Percentiles rank a stretch among this genome's conserved stretches.
phyloP scores from a whole-genome alignment of 441 rosid species.

The Eutrema salsugineum region DNA sequence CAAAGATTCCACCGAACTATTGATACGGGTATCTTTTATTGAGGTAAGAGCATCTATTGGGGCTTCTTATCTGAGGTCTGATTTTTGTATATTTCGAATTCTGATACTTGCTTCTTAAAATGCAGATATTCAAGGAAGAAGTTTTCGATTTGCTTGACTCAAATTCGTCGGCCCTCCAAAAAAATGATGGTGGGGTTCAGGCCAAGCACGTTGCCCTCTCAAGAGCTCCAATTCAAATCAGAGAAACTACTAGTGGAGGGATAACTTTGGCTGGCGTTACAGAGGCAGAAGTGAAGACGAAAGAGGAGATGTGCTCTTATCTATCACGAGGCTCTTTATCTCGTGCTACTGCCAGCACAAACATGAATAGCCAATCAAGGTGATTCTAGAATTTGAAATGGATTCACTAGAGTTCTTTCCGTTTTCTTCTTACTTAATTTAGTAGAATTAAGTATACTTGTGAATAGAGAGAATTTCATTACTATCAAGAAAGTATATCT shows the following conservation, averaged over 20 bases:
- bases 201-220: constrained; percentile 46
- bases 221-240: constrained; percentile 82
- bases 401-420: not conserved
- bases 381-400: constrained; percentile 8
- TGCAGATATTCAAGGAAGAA: constrained; percentile 95
- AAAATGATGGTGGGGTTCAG: constrained; percentile 43
- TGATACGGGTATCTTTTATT: constrained; percentile 88
- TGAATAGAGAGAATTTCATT: not conserved
- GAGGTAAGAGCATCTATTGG: constrained; percentile 49
- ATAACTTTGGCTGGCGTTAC: constrained; percentile 94
- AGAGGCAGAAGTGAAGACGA: constrained; percentile 86
- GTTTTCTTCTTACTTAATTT: not conserved
- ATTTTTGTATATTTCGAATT: not conserved
- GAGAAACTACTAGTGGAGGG: constrained; percentile 88
- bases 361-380: constrained; percentile 99
- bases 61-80: not conserved
- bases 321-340: constrained; percentile 72
- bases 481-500: not conserved
- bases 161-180: constrained; percentile 41
- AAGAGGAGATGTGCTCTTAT: constrained; percentile 87
- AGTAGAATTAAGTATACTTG: not conserved
- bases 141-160: constrained; percentile 87
- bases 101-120: not conserved
- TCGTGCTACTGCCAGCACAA: constrained; percentile 98
- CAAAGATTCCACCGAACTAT: constrained; percentile 54